Evolutionary conservation across 116 monocot genomes (phyloP).

Genomic region (Posidonia oceanica): DNA sequence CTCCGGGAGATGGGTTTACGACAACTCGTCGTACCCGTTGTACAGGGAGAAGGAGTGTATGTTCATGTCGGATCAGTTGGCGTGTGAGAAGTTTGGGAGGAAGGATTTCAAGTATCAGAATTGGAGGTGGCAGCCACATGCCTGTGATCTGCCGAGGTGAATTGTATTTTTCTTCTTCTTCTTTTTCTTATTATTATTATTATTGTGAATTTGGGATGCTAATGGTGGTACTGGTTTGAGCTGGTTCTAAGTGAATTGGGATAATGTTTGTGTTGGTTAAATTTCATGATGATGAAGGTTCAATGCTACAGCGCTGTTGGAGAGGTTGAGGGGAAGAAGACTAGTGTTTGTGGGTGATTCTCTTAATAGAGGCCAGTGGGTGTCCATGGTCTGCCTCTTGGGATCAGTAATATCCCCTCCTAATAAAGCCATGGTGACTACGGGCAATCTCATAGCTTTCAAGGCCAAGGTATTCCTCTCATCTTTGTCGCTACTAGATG

Average conservation of each 20-base stretch:
- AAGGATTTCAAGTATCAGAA: slow-evolving; percentile 48
- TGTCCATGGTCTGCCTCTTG: slow-evolving; percentile 86
- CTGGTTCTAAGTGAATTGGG: too few relatives aligned
- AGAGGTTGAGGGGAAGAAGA: slow-evolving; percentile 58
- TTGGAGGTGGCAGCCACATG: slow-evolving; percentile 90
- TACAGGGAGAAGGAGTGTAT: slow-evolving; percentile 47
- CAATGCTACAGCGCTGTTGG: slow-evolving; percentile 53
- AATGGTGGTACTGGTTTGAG: too few relatives aligned
- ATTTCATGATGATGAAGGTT: slow-evolving; percentile 25
- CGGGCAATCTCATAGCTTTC: slow-evolving; percentile 65
- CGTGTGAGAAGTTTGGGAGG: slow-evolving; percentile 83
- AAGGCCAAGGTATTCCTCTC: slow-evolving; percentile 39
- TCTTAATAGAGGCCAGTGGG: slow-evolving; percentile 87
- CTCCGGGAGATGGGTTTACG: slow-evolving; percentile 14
- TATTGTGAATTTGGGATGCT: too few relatives aligned
- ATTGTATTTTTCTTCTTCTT: neutral
- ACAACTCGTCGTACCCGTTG: slow-evolving; percentile 25
- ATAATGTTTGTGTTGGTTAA: too few relatives aligned
- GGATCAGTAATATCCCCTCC: slow-evolving; percentile 26
- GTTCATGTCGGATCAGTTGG: slow-evolving; percentile 86
- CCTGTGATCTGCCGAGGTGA: slow-evolving; percentile 72
- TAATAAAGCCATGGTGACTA: slow-evolving; percentile 36
- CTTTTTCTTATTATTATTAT: neutral
- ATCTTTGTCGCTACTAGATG: neutral
- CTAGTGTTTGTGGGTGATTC: slow-evolving; percentile 87